Conservation (phyloP, 495 filamentous ascomycete genomes). For the Tirmania nivea region DNA sequence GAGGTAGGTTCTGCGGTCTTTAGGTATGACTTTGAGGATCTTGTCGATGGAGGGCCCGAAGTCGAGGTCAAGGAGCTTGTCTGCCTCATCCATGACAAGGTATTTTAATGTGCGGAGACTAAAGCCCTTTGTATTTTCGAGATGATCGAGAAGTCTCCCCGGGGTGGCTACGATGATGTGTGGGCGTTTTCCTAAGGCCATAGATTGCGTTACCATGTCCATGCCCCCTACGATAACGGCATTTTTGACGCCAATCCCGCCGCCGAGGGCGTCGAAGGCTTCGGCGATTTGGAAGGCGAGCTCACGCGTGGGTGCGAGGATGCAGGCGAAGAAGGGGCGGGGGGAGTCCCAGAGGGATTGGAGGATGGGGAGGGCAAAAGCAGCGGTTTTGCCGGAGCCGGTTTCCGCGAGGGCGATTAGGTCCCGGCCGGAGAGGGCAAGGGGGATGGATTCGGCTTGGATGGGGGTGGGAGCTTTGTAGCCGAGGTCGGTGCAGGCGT, state of each 20-base stretch:
- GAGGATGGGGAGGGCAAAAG: slow-evolving; percentile 75
- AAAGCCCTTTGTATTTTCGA: slow-evolving; percentile 95
- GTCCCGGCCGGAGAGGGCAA: slow-evolving; percentile 62
- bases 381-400: slow-evolving; percentile 80
- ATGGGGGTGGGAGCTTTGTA: slow-evolving; percentile 72
- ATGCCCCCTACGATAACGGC: slow-evolving; percentile 75
- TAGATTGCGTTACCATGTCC: slow-evolving; percentile 80
- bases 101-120: slow-evolving; percentile 57
- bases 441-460: slow-evolving; percentile 53
- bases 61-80: slow-evolving; percentile 78
- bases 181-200: slow-evolving; percentile 76
- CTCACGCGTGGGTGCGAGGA: slow-evolving; percentile 82
- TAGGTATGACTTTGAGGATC: slow-evolving; percentile 69
- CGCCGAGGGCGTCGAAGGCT: slow-evolving; percentile 62
- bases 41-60: slow-evolving; percentile 86
- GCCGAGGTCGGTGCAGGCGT: slow-evolving; percentile 58
- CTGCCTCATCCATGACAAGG: slow-evolving; percentile 87
- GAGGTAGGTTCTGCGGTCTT: slow-evolving; percentile 61
- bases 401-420: slow-evolving; percentile 89
- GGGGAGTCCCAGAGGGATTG: slow-evolving; percentile 72
- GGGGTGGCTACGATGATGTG: slow-evolving; percentile 80
- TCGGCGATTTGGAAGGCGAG: slow-evolving; percentile 76
- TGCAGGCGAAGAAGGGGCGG: slow-evolving; percentile 50
- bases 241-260: slow-evolving; percentile 56
- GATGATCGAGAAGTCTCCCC: slow-evolving; percentile 71